phyloP scores from a whole-genome alignment of 169 alveolate species.

The Babesia gibsoni region DNA sequence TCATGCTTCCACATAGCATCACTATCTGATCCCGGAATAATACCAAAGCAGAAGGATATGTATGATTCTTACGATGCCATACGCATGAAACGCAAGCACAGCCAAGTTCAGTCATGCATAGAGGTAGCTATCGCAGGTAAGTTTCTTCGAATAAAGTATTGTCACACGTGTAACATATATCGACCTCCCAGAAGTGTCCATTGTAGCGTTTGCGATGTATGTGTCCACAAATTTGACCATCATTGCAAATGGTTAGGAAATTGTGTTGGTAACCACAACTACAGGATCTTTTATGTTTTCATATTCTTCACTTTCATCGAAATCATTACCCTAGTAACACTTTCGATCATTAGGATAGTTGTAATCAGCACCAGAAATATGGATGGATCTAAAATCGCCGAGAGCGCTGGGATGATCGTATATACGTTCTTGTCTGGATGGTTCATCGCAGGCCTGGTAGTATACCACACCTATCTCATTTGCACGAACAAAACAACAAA shows the following conservation, averaged over 20 bases:
- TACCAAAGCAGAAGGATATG: conserved; percentile 24
- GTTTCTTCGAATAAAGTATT: conserved; percentile 77
- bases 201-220: conserved; percentile 87
- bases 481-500: conserved; percentile 78
- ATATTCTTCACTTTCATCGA: conserved; percentile 49
- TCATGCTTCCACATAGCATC: conserved; percentile 26
- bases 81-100: conserved; percentile 26
- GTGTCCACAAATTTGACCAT: conserved; percentile 90
- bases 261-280: conserved; percentile 88
- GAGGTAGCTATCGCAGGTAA: conserved; percentile 69
- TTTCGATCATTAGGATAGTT: conserved; percentile 48
- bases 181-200: conserved; percentile 87
- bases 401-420: conserved; percentile 37
- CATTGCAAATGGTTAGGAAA: conserved; percentile 92
- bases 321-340: conserved; percentile 38
- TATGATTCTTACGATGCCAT: conserved; percentile 24
- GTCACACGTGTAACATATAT: conserved; percentile 82
- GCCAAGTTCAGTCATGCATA: conserved; percentile 12
- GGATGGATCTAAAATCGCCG: conserved; percentile 21
- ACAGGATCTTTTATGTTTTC: conserved; percentile 71
- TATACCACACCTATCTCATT: conserved; percentile 74
- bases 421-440: conserved; percentile 70
- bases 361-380: conserved; percentile 13
- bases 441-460: conserved; percentile 76
- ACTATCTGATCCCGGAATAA: conserved; percentile 48